Evolutionary conservation across 1,139 yeast species (phyloP).

Genomic region (Saccharomyces hybrid): DNA sequence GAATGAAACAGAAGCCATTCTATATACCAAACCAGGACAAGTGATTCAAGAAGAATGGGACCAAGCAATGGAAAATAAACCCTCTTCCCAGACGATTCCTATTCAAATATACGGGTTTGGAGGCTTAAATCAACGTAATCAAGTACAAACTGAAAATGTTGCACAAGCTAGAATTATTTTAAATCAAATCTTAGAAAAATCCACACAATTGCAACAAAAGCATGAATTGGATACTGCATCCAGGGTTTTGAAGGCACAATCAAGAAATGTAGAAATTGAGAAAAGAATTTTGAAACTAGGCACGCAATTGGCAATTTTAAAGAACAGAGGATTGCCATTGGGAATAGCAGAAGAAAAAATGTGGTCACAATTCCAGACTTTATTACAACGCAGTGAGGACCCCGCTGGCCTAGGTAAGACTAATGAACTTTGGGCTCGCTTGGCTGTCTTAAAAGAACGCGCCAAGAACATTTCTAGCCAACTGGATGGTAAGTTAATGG

Average conservation of each 20-base stretch:
- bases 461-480: conserved; percentile 54
- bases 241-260: conserved; percentile 38
- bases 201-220: conserved; percentile 64
- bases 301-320: conserved; percentile 59
- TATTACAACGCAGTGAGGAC: conserved; percentile 59
- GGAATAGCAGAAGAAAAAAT: conserved; percentile 89
- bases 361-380: conserved; percentile 57
- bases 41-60: conserved; percentile 91
- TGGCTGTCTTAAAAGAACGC: conserved; percentile 71
- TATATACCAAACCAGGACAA: conserved; percentile 67
- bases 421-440: conserved; percentile 88
- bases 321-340: conserved; percentile 71
- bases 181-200: conserved; percentile 71
- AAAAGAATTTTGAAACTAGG: conserved; percentile 59
- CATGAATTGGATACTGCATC: conserved; percentile 88
- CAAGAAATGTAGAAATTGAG: conserved; percentile 47
- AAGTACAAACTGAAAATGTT: conserved; percentile 76
- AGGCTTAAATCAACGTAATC: conserved; percentile 74
- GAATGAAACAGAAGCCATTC: conserved; percentile 51
- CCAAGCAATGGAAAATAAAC: conserved; percentile 71
- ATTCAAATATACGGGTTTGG: conserved; percentile 77
- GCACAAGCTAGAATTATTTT: conserved; percentile 72
- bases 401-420: conserved; percentile 77
- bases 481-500: conserved; percentile 34
- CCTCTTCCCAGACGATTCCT: conserved; percentile 53